These are phyloP conservation scores for Blastobotrys persicus DNA, from an alignment of 1,139 yeast genomes.

Conservation along the genomic window DNA sequence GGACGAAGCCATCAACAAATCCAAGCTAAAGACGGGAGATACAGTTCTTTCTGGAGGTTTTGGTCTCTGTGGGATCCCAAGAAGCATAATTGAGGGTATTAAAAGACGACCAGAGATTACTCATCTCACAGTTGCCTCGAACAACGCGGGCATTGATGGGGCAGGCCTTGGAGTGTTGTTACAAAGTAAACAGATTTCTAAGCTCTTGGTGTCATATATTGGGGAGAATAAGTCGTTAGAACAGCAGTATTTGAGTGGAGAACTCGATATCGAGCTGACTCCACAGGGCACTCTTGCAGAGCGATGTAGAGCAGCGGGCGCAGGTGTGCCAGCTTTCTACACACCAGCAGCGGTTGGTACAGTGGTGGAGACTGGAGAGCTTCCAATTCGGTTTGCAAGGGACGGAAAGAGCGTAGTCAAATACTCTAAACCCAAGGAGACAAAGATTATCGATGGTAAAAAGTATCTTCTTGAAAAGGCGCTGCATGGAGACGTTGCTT, in stretches of 20 bases:
- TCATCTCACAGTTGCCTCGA: slow-evolving; percentile 48
- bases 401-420: slow-evolving; percentile 40
- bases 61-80: slow-evolving; percentile 50
- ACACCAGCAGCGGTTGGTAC: slow-evolving; percentile 52
- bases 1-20: slow-evolving; percentile 8
- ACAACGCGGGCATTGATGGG: slow-evolving; percentile 51
- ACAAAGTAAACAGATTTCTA: slow-evolving; percentile 44
- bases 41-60: slow-evolving; percentile 50
- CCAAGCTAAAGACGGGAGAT: slow-evolving; percentile 15
- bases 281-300: slow-evolving; percentile 55
- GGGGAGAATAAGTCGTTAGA: slow-evolving; percentile 48
- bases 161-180: slow-evolving; percentile 46
- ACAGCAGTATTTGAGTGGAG: slow-evolving; percentile 43
- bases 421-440: slow-evolving; percentile 41
- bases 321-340: slow-evolving; percentile 51
- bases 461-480: slow-evolving; percentile 43
- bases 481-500: slow-evolving; percentile 44
- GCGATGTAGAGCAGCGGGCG: slow-evolving; percentile 47
- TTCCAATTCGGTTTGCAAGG: slow-evolving; percentile 43
- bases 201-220: slow-evolving; percentile 48
- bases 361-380: slow-evolving; percentile 48
- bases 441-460: slow-evolving; percentile 40
- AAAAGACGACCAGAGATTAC: slow-evolving; percentile 35
- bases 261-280: slow-evolving; percentile 47
- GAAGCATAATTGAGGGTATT: slow-evolving; percentile 44